Percentiles rank a stretch among this genome's conserved stretches.
These are phyloP conservation scores for Phylloporus rhodoxanthus DNA, from an alignment of 768 basidiomycete genomes.

Conservation along the genomic window DNA sequence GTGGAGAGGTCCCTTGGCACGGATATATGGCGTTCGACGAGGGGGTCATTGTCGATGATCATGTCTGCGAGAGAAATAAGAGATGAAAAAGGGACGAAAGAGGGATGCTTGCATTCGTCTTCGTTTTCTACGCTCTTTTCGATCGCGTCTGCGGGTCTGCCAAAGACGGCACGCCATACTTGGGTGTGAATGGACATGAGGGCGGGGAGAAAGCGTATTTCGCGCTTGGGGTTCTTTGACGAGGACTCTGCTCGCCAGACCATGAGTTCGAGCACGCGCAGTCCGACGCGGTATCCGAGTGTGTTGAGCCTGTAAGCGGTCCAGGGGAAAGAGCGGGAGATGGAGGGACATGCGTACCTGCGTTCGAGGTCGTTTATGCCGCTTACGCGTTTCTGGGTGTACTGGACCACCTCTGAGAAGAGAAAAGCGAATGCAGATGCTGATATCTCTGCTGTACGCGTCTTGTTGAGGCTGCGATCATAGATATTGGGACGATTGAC, in stretches of 20 bases:
- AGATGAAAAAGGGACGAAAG: neutral
- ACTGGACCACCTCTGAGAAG: slow-evolving; percentile 90
- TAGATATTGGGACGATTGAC: slow-evolving; percentile 69
- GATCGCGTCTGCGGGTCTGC: slow-evolving; percentile 88
- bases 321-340: neutral
- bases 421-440: slow-evolving; percentile 82
- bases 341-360: slow-evolving; percentile 47
- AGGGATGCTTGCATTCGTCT: slow-evolving; percentile 73
- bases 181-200: slow-evolving; percentile 94
- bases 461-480: slow-evolving; percentile 85
- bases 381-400: slow-evolving; percentile 91
- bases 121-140: slow-evolving; percentile 95
- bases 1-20: slow-evolving; percentile 92
- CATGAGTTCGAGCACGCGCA: slow-evolving; percentile 81
- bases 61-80: slow-evolving; percentile 56
- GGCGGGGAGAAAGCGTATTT: slow-evolving; percentile 83
- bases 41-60: slow-evolving; percentile 96
- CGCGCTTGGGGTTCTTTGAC: slow-evolving; percentile 88
- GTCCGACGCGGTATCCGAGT: slow-evolving; percentile 88
- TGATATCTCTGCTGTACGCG: slow-evolving; percentile 77
- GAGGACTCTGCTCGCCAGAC: slow-evolving; percentile 70
- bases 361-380: slow-evolving; percentile 95
- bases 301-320: slow-evolving; percentile 65
- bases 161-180: slow-evolving; percentile 92
- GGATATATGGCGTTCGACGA: slow-evolving; percentile 85